Conservation (phyloP, 2,329 filamentous ascomycete species). For the Bertia moriformis region DNA sequence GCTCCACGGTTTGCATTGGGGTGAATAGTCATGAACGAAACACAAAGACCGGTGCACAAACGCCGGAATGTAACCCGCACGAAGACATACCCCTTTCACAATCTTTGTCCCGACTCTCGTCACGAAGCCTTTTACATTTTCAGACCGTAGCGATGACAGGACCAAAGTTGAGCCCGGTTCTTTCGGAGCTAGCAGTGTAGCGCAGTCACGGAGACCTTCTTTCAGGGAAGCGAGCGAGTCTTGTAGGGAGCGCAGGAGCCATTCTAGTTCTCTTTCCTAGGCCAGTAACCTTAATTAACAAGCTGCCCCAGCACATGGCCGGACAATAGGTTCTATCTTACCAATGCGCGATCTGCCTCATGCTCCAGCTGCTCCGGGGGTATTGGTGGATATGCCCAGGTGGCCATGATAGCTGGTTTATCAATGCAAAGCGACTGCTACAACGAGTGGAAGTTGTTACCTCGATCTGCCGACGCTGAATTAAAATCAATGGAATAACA, state of each 20-base stretch:
- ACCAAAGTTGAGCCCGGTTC: slow-evolving; percentile 51
- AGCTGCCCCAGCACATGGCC: no score
- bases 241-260: slow-evolving; percentile 43
- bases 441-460: no score
- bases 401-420: slow-evolving; percentile 47
- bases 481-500: no score
- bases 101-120: slow-evolving; percentile 48
- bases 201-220: slow-evolving; percentile 47
- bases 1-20: no score
- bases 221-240: slow-evolving; percentile 44
- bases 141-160: slow-evolving; percentile 44
- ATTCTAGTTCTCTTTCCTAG: slow-evolving; percentile 41
- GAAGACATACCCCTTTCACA: slow-evolving; percentile 41
- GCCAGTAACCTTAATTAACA: no score
- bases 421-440: no score
- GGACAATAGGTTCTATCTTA: no score
- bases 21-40: no score
- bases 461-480: no score
- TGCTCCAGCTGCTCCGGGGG: slow-evolving; percentile 28
- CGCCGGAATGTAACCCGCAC: no score
- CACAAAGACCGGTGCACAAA: no score
- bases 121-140: slow-evolving; percentile 50
- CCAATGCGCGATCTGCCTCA: slow-evolving; percentile 36
- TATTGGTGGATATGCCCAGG: slow-evolving; percentile 44
- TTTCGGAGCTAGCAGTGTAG: slow-evolving; percentile 39